phyloP scores from a whole-genome alignment of 2,329 filamentous ascomycete genomes.

The Pezicula carpinea region DNA sequence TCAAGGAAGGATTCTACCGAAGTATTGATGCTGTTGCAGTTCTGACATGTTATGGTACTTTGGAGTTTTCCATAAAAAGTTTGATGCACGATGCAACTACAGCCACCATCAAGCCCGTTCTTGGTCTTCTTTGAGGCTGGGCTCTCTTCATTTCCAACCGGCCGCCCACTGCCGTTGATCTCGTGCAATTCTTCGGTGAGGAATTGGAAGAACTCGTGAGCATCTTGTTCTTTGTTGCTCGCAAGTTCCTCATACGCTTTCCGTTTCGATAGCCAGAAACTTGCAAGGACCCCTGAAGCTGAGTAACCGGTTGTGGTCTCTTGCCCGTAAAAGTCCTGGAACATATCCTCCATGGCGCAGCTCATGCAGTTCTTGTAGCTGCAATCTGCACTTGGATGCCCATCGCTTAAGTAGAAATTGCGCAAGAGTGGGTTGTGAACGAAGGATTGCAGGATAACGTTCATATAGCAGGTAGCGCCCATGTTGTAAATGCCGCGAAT shows the following conservation, averaged over 20 bases:
- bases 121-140: constrained; percentile 18
- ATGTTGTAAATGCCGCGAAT: constrained; percentile 94
- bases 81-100: constrained; percentile 88
- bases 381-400: constrained; percentile 77
- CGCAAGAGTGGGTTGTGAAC: constrained; percentile 89
- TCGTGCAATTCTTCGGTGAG: constrained; percentile 87
- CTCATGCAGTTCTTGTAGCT: constrained; percentile 57
- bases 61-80: constrained; percentile 91
- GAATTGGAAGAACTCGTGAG: constrained; percentile 96
- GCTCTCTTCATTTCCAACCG: constrained; percentile 15
- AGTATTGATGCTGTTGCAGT: constrained; percentile 76
- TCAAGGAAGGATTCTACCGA: constrained; percentile 88
- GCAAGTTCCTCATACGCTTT: constrained; percentile 70
- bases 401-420: constrained; percentile 88
- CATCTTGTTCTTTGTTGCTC: constrained; percentile 93
- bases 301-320: constrained; percentile 87
- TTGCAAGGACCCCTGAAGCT: constrained; percentile 81
- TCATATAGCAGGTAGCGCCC: constrained; percentile 98
- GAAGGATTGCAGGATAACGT: constrained; percentile 88
- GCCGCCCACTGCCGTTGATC: constrained; percentile 59
- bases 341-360: constrained; percentile 70
- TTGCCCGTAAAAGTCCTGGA: constrained; percentile 64
- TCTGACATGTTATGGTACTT: constrained; percentile 85
- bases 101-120: constrained; percentile 36
- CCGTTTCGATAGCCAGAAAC: constrained; percentile 83